Evolutionary conservation across 75 land plant species (phyloP), one percentile per base, ranked within the genome.

Genomic region (Sequoia sempervirens): DNA sequence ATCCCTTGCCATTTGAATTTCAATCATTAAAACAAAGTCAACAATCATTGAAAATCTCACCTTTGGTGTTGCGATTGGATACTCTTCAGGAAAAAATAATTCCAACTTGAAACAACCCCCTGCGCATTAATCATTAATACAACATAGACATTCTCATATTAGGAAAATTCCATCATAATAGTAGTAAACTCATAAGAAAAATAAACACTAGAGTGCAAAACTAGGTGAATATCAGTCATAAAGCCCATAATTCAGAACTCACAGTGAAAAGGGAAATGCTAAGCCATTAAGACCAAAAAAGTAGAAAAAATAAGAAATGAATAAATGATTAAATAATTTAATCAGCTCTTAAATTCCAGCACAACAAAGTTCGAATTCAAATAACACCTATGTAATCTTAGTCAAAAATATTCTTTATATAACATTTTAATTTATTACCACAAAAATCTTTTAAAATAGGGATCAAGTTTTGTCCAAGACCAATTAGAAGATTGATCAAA

Each of bases 51-150:
- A 7, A 28, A 52, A 43, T 68, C 45, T 78, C 84, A 96, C 99
- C 99, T 97, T 96, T 17, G 98, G 99, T 18, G 99, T 94, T 85
- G 99, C 95, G 98, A 97, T 97, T 36, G 99, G 99, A 89, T 97
- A 97, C 84, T 97, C 99, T 84, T 97, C 99, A 40, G 99, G 99
- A 79, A 97, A 83, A 87, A 97, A 97, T 68, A 97, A 84, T 85
- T 97, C 99, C 94, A 97, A 87, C 90, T 95, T 97, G 84, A 97
- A 97, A 79, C 93, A 98, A 2, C 99, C 99, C 70, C 99, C 99
- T 97, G 46, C 28, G 45, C 38, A 41, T 32, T 20, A 40, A n/a
- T 74, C n/a, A 38, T 40, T 75, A 75, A 38, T n/a, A 75, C 8
- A 61, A 4, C n/a, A 20, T 20, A 20, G 5, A 58, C 64, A 58